Evolutionary conservation across 2,329 filamentous ascomycete species (phyloP).

Genomic region (Talaromyces sp.): DNA sequence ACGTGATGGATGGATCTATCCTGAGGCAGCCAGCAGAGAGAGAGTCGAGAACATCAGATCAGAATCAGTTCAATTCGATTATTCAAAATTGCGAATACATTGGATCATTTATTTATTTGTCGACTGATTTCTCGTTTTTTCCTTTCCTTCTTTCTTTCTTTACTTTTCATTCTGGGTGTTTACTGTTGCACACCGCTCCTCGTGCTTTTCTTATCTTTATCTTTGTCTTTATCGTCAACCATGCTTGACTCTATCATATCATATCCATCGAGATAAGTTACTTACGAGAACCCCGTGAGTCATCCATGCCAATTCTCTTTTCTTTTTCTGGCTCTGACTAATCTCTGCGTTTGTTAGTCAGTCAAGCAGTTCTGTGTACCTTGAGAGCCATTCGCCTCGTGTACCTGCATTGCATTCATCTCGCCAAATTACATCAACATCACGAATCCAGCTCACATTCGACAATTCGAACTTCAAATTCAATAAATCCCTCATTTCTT

Average conservation of each 20-base stretch:
- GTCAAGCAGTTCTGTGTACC: background rate
- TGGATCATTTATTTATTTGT: background rate
- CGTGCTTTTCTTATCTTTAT: no score
- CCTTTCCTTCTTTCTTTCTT: background rate
- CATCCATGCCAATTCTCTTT: background rate
- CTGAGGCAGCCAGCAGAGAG: background rate
- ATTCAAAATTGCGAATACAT: background rate
- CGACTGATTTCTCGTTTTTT: background rate
- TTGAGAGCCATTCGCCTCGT: background rate
- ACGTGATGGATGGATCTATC: background rate
- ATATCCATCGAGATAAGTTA: background rate
- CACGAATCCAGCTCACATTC: constrained; percentile 1
- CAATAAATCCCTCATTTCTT: background rate
- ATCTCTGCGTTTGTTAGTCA: no score
- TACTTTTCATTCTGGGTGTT: background rate
- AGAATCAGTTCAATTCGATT: background rate
- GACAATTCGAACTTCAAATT: background rate
- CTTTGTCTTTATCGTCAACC: no score
- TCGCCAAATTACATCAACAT: constrained; percentile 2
- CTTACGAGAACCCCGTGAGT: background rate
- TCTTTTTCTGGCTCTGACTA: background rate
- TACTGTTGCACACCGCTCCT: no score
- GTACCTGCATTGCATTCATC: constrained; percentile 9
- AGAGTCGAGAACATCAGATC: background rate
- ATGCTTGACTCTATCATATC: background rate